Conservation (phyloP, 1,139 yeast species). For the Lodderomyces oxycetoniae region DNA sequence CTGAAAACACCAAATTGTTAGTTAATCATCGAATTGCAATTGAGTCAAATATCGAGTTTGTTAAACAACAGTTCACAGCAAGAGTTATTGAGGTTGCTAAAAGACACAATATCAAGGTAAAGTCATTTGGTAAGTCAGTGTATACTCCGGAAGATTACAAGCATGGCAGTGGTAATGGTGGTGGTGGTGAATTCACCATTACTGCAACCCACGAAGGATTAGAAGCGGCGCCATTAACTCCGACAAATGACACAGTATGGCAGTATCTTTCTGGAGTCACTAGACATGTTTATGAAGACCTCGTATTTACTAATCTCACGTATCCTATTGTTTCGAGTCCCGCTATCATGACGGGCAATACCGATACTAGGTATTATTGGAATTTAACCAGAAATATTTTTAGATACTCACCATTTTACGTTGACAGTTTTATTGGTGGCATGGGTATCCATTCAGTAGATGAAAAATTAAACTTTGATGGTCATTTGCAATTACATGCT, state of each 20-base stretch:
- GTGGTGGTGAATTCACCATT: conserved; percentile 25
- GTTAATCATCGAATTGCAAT: conserved; percentile 35
- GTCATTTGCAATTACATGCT: conserved; percentile 39
- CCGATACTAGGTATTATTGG: conserved; percentile 83
- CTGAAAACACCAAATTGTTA: conserved; percentile 30
- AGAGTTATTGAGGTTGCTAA: conserved; percentile 25
- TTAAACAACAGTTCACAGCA: conserved; percentile 20
- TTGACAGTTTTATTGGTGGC: conserved; percentile 16
- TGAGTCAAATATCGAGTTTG: conserved; percentile 18
- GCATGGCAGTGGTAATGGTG: conserved; percentile 12
- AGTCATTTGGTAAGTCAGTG: conserved; percentile 20
- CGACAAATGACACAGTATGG: conserved; percentile 37
- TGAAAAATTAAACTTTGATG: conserved; percentile 32
- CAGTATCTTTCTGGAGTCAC: conserved; percentile 37
- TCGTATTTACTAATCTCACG: conserved; percentile 30
- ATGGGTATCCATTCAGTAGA: conserved; percentile 38
- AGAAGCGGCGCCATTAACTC: conserved; percentile 37
- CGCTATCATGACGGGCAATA: conserved; percentile 69
- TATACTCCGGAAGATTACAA: conserved; percentile 9
- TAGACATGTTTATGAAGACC: conserved; percentile 42
- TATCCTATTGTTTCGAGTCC: conserved; percentile 57
- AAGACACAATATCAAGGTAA: conserved; percentile 24
- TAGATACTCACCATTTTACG: conserved; percentile 50
- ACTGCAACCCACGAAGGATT: conserved; percentile 14
- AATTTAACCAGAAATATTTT: conserved; percentile 64